Evolutionary conservation across 2,329 filamentous ascomycete species (phyloP).

Genomic region (Fusarium staphyleae): DNA sequence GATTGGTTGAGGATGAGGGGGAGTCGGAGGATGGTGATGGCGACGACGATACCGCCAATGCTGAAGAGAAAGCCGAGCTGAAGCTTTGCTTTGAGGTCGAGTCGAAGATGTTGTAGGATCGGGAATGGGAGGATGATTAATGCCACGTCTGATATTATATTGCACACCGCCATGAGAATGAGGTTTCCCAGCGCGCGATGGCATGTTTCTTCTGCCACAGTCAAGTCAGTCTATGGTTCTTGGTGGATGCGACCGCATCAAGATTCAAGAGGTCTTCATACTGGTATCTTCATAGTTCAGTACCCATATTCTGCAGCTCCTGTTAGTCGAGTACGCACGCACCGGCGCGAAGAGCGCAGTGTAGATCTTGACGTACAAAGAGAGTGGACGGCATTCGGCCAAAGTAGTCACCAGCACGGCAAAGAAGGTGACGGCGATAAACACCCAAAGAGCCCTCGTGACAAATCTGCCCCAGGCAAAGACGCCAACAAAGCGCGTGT

Average conservation of each 20-base stretch:
- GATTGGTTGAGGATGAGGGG: conserved; percentile 42
- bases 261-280: neutral
- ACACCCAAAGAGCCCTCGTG: conserved; percentile 34
- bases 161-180: conserved; percentile 42
- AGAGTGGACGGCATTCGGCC: conserved; percentile 40
- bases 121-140: conserved; percentile 44
- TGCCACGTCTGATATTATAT: conserved; percentile 41
- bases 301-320: conserved; percentile 26
- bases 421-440: conserved; percentile 41
- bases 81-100: conserved; percentile 28
- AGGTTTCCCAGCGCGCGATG: conserved; percentile 41
- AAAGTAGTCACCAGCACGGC: conserved; percentile 40
- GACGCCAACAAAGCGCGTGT: conserved; percentile 42
- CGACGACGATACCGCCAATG: conserved; percentile 39
- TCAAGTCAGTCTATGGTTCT: conserved; percentile 7
- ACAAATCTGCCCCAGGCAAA: conserved; percentile 36
- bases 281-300: conserved; percentile 15
- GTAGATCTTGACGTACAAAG: conserved; percentile 19
- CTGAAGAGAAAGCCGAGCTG: conserved; percentile 40
- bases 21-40: conserved; percentile 42
- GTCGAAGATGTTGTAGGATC: conserved; percentile 38
- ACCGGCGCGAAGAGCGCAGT: neutral
- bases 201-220: conserved; percentile 20
- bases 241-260: neutral
- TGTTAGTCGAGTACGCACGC: conserved; percentile 3